Conservation (phyloP, 2,329 filamentous ascomycete genomes). For the Ampelomyces quisqualis region DNA sequence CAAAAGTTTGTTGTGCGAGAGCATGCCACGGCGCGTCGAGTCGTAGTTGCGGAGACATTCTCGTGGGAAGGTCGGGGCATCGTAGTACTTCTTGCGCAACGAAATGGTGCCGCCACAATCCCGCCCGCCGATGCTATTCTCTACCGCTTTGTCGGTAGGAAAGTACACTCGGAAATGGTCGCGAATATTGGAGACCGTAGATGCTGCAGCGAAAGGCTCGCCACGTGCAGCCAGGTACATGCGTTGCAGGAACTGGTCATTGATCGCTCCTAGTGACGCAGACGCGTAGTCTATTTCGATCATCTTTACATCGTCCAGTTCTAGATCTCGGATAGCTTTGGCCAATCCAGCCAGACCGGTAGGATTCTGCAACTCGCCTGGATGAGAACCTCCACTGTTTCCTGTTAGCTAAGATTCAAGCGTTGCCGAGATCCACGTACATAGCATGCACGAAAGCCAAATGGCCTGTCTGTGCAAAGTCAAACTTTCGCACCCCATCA, state of each 20-base stretch:
- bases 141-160: slow-evolving; percentile 49
- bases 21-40: slow-evolving; percentile 67
- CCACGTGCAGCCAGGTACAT: slow-evolving; percentile 61
- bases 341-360: slow-evolving; percentile 77
- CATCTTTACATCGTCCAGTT: slow-evolving; percentile 41
- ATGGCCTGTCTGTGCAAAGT: slow-evolving; percentile 71
- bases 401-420: slow-evolving; percentile 5
- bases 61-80: slow-evolving; percentile 67
- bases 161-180: slow-evolving; percentile 36
- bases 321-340: slow-evolving; percentile 55
- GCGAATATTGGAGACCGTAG: slow-evolving; percentile 8
- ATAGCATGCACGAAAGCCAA: slow-evolving; percentile 85
- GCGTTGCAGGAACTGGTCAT: slow-evolving; percentile 62
- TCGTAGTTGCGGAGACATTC: slow-evolving; percentile 72
- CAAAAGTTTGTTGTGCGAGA: slow-evolving; percentile 83
- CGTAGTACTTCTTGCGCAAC: slow-evolving; percentile 72
- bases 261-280: slow-evolving; percentile 79
- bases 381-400: slow-evolving; percentile 37
- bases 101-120: slow-evolving; percentile 76
- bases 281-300: slow-evolving; percentile 74
- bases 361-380: slow-evolving; percentile 42
- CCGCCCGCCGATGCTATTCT: slow-evolving; percentile 62
- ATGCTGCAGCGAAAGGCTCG: slow-evolving; percentile 7
- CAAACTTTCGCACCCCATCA: slow-evolving; percentile 71
- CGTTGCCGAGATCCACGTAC: slow-evolving; percentile 51